Base-by-base conservation (phyloP, 2,329 filamentous ascomycete species). In the Penicillium rolfsii region DNA sequence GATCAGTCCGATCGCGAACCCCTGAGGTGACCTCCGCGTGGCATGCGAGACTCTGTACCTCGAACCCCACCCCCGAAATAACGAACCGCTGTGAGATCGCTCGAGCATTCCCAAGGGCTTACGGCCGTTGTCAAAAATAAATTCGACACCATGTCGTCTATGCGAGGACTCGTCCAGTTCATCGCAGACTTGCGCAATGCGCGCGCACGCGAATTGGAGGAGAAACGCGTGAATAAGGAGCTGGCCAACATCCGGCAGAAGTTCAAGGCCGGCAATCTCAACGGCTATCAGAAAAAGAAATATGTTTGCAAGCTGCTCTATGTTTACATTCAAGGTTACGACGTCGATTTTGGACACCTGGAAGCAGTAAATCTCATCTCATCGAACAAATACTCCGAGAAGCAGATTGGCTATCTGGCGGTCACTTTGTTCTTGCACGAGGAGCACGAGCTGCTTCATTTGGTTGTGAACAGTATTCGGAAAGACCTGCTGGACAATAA, bases 281-380 rank as follows among this genome's bases (percentile, higher is more conserved):
- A 90, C 75, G 96, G 95, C 67, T 99, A 99, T 76, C 93, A 97
- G 83, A 97, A 96, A 84, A 99, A 99, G 86, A 99, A 99, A 90
- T 99, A 99, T 76, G 95, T 99, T 68, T 99, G 95, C 91, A 99
- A 99, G 88, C 87, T 99, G 69, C 84, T 99, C 64, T 99, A 99
- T 78, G 98, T 99, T 73, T 99, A 99, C 79, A 99, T 99, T 62
- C 86, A 99, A 67, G 95, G 95, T 52, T 99, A 95, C 90, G 94
- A 99, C 76, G 94, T 99, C 79, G 96, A 98, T 77, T 99, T 99
- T 78, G 95, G 95, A 58, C 95, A 99, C 76, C 87, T 99, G 68
- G 95, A 99, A 81, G 96, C 96, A 36, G 94, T 99, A 74, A 98
- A 98, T 74, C 86, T 99, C 72, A 96, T 99, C 70, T 97, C 94